Percentiles rank a stretch among this genome's conserved stretches.
Evolutionary conservation across 352 stramenopile genomes (phyloP).

Genomic region (Pythium catenulatum): DNA sequence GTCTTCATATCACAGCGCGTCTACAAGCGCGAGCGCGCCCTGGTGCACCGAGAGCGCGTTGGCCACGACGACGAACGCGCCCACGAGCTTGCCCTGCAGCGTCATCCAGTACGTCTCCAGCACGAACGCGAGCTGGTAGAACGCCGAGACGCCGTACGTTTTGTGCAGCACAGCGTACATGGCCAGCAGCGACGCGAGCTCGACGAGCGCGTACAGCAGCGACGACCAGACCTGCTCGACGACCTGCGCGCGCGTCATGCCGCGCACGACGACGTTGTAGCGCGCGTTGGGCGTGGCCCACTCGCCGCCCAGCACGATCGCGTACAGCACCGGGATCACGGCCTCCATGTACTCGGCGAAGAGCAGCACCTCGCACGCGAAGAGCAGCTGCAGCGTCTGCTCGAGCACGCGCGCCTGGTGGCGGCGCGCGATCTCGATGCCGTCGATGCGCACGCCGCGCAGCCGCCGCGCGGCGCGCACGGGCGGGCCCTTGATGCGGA

Average conservation of each 20-base stretch:
- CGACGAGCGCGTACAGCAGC: constrained; percentile 61
- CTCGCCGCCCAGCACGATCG: background rate
- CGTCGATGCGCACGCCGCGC: constrained; percentile 37
- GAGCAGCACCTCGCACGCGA: constrained; percentile 53
- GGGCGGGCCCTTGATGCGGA: too few species aligned
- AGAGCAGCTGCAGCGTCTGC: constrained; percentile 62
- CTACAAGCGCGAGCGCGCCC: too few species aligned
- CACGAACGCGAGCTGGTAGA: constrained; percentile 65
- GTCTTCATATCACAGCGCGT: too few species aligned
- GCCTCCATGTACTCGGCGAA: constrained; percentile 63
- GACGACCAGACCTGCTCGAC: background rate
- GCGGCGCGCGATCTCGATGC: constrained; percentile 33
- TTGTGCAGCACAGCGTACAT: constrained; percentile 50
- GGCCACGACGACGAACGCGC: constrained; percentile 45
- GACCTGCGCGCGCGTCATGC: background rate
- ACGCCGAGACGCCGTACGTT: constrained; percentile 57
- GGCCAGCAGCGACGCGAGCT: constrained; percentile 64
- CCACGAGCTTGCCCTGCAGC: constrained; percentile 67
- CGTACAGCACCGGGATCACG: constrained; percentile 43
- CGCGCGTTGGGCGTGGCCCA: constrained; percentile 14
- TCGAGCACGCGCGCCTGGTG: constrained; percentile 51
- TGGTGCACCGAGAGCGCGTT: constrained; percentile 48
- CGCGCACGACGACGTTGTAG: constrained; percentile 32
- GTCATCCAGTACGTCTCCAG: constrained; percentile 63
- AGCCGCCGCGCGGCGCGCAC: background rate